Evolutionary conservation across 768 basidiomycete species (phyloP).

Genomic region (Tricholoma matsutake): DNA sequence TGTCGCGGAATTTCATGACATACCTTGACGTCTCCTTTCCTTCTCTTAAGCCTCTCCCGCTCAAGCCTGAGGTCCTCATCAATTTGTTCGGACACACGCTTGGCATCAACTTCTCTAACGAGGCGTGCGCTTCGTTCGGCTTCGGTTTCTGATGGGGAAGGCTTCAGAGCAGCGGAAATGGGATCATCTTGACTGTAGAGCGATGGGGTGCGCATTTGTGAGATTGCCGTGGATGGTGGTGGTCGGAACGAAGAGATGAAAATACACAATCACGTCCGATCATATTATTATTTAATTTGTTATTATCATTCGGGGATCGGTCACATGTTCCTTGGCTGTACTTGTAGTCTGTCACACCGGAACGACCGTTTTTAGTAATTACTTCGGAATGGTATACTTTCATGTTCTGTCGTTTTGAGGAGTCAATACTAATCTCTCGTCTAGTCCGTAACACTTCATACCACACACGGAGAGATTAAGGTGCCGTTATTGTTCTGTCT

Average conservation of each 20-base stretch:
- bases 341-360: neutral
- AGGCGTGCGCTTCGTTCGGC: slow-evolving; percentile 60
- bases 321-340: slow-evolving; percentile 11
- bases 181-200: slow-evolving; percentile 77
- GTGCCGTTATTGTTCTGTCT: slow-evolving; percentile 34
- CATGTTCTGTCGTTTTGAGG: neutral
- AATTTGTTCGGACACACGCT: slow-evolving; percentile 73
- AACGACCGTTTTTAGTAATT: too few species aligned
- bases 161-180: slow-evolving; percentile 61
- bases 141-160: slow-evolving; percentile 64
- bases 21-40: slow-evolving; percentile 76
- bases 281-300: neutral
- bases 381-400: neutral
- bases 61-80: slow-evolving; percentile 77
- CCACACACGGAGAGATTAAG: slow-evolving; percentile 93
- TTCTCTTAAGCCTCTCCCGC: slow-evolving; percentile 59
- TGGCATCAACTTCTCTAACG: slow-evolving; percentile 67
- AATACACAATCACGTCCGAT: neutral
- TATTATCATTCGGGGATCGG: slow-evolving; percentile 9
- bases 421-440: neutral
- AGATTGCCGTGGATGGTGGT: slow-evolving; percentile 28
- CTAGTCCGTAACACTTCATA: slow-evolving; percentile 93
- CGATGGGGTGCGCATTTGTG: slow-evolving; percentile 60
- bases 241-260: slow-evolving; percentile 12
- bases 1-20: neutral